These are phyloP conservation scores for Penicillium sp. DNA, from an alignment of 2,329 filamentous ascomycete species.

Conservation along the genomic window DNA sequence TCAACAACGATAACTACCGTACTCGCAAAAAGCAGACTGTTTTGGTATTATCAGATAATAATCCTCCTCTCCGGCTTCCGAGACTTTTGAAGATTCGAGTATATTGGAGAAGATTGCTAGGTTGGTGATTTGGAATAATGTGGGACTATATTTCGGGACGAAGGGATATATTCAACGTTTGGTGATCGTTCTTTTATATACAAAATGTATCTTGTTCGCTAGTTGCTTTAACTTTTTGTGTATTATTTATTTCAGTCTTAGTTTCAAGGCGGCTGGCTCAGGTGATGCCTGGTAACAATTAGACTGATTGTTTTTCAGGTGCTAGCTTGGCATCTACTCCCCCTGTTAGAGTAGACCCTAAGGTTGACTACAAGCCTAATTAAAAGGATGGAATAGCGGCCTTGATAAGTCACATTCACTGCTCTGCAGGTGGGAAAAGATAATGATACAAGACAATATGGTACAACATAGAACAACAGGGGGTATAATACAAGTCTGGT, in stretches of 20 bases:
- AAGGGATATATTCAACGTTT: neutral
- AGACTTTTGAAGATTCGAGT: neutral
- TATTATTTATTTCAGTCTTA: neutral
- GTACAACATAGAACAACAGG: neutral
- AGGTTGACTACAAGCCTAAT: neutral
- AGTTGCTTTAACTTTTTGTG: neutral
- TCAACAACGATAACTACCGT: neutral
- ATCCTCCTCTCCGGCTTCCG: neutral
- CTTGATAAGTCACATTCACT: neutral
- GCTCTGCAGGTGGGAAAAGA: neutral
- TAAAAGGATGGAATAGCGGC: neutral
- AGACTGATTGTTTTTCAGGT: neutral
- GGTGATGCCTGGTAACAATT: neutral
- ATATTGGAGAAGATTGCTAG: neutral
- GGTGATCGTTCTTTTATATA: neutral
- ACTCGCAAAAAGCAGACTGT: no score
- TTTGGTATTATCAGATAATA: neutral
- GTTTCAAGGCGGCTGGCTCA: no score
- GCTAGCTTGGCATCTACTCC: no score
- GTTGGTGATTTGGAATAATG: neutral
- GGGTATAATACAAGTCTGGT: slow-evolving; percentile 3
- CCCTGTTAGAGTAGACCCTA: no score
- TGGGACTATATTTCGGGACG: neutral
- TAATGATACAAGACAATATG: slow-evolving; percentile 1
- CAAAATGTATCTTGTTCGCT: neutral